Conservation (phyloP, 169 alveolate genomes). For the Eimeria necatrix region DNA sequence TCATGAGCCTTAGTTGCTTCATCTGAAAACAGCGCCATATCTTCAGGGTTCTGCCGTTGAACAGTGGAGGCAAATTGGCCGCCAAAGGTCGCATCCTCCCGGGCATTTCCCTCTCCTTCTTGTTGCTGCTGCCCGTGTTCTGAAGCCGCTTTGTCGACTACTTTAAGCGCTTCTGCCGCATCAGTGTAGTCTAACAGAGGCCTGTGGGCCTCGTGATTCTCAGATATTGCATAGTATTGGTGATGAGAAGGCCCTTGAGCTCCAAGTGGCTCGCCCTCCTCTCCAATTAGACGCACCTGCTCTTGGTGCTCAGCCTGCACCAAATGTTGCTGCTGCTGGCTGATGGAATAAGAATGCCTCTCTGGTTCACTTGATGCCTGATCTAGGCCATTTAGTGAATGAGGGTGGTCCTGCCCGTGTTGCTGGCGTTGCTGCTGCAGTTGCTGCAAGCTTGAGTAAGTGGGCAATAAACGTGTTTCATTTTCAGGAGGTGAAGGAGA, state of each 20-base stretch:
- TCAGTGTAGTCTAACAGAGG: not conserved
- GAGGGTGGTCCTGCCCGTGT: not conserved
- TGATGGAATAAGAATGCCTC: not conserved
- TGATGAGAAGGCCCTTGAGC: slow-evolving; percentile 6
- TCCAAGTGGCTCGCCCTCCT: slow-evolving; percentile 1
- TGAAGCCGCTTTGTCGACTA: not conserved
- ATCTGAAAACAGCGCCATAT: not conserved
- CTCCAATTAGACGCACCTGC: not conserved
- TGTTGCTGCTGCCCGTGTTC: not conserved
- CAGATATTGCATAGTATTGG: not conserved
- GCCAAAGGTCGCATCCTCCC: not conserved
- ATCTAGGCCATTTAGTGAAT: not conserved
- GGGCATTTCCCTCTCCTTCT: not conserved
- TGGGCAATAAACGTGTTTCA: not conserved
- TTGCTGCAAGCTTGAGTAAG: not conserved
- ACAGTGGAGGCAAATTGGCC: not conserved
- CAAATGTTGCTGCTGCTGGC: not conserved
- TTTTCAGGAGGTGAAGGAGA: slow-evolving; percentile 56
- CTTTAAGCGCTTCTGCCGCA: not conserved
- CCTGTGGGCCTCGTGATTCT: not conserved
- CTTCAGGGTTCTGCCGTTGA: not conserved
- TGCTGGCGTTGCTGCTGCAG: slow-evolving; percentile 12
- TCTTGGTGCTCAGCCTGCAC: slow-evolving; percentile 7
- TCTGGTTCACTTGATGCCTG: not conserved
- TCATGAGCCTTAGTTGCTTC: not conserved